Conservation (phyloP, 441 rosid genomes). For the Heliophila coronopifolia region DNA sequence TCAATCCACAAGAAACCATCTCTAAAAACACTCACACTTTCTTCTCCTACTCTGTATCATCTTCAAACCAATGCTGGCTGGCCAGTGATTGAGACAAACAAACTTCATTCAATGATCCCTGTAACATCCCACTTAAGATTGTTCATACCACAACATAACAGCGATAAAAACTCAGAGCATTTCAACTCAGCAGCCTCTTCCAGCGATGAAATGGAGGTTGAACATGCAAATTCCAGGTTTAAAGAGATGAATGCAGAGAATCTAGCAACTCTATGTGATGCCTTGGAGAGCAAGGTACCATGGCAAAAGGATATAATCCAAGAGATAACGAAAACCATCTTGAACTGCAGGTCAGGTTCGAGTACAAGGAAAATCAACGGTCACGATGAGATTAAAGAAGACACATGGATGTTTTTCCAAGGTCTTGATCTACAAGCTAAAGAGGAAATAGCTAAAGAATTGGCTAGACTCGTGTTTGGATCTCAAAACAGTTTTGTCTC, state of each 20-base stretch:
- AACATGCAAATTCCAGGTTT: conserved; percentile 34
- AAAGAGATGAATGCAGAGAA: conserved; percentile 44
- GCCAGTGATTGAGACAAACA: conserved; percentile 39
- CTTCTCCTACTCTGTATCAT: conserved; percentile 46
- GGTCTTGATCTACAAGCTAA: conserved; percentile 48
- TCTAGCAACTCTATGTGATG: conserved; percentile 36
- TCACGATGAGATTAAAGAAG: conserved; percentile 33
- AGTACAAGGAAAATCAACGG: conserved; percentile 34
- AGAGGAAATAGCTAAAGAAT: conserved; percentile 48
- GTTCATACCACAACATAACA: conserved; percentile 34
- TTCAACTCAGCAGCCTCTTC: conserved; percentile 39
- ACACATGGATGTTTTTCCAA: conserved; percentile 62
- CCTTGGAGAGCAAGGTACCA: conserved; percentile 51
- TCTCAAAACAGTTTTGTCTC: conserved; percentile 37
- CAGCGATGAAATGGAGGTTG: conserved; percentile 55
- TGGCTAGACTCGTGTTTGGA: conserved; percentile 48
- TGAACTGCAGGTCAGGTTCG: conserved; percentile 52
- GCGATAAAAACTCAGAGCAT: conserved; percentile 19
- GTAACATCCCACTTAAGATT: conserved; percentile 36
- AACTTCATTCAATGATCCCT: conserved; percentile 29
- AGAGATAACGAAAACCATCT: conserved; percentile 40
- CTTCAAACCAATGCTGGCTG: conserved; percentile 32
- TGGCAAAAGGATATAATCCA: conserved; percentile 42
- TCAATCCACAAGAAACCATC: conserved; percentile 49
- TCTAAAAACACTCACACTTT: conserved; percentile 46